phyloP scores from a whole-genome alignment of 2,329 filamentous ascomycete species.

The Cordyceps militaris region DNA sequence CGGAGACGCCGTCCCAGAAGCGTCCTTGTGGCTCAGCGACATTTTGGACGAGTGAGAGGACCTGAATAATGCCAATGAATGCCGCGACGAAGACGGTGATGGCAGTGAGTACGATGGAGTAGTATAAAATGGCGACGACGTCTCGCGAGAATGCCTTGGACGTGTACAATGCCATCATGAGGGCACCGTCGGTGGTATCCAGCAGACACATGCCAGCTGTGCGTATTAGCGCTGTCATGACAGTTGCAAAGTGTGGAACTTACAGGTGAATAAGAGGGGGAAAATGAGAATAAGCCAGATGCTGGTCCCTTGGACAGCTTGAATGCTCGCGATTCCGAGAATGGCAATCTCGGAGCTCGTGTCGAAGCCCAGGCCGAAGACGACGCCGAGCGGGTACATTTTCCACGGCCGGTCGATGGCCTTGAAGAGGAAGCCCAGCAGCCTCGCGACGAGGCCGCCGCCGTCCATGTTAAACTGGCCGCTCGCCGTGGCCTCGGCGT shows the following conservation, averaged over 20 bases:
- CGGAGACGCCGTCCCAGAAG: slow-evolving; percentile 88
- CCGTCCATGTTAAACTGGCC: slow-evolving; percentile 64
- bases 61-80: slow-evolving; percentile 78
- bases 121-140: slow-evolving; percentile 85
- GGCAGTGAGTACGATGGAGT: slow-evolving; percentile 78
- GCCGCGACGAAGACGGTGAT: slow-evolving; percentile 79
- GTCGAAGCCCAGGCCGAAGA: slow-evolving; percentile 92
- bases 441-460: slow-evolving; percentile 62
- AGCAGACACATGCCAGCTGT: slow-evolving; percentile 87
- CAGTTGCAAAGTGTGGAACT: slow-evolving; percentile 16
- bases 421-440: slow-evolving; percentile 71
- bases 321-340: slow-evolving; percentile 80
- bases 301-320: slow-evolving; percentile 76
- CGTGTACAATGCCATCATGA: slow-evolving; percentile 94
- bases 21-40: slow-evolving; percentile 62
- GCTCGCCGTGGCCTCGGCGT: slow-evolving; percentile 25
- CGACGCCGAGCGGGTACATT: slow-evolving; percentile 83
- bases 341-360: slow-evolving; percentile 92
- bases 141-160: slow-evolving; percentile 72
- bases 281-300: slow-evolving; percentile 95
- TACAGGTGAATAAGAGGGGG: slow-evolving; percentile 78
- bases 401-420: slow-evolving; percentile 78
- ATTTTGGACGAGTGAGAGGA: slow-evolving; percentile 71
- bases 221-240: background rate
- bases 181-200: slow-evolving; percentile 84